Evolutionary conservation across 2,329 filamentous ascomycete genomes (phyloP), one percentile per base, ranked within the genome.

Genomic region (Trichophyton verrucosum): DNA sequence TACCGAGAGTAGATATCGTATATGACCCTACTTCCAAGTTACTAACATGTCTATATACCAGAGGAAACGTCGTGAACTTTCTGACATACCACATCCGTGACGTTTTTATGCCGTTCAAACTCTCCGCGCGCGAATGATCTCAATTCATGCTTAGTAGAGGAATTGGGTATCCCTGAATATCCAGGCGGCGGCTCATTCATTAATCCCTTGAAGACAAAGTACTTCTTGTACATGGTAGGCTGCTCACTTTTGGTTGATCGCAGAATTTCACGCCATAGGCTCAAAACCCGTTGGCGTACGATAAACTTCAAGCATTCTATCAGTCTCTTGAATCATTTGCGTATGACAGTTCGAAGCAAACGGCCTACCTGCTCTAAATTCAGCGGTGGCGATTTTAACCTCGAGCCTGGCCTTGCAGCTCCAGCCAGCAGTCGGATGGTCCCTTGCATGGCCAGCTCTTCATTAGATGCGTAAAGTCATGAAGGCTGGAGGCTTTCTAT

Each of bases 1-100:
- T 59, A 76, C 73, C 65, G 74, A 77, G 61, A 76, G 65, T 27
- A 78, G 64, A 62, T 78, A 78, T 63, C 76, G 69, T 58, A 78
- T 77, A 67, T 78, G 76, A 3, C 59, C 64, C 67, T 69, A 27
- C 40, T 36, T 20, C 33, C 3, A 3, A 47, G 36, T 63, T 33
- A 58, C 36, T 22, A 46, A 38, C 20, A n/a, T 44, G 38, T 42
- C 22, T 51, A 4, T 44, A 53, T 5, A 13, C 13, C 36, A 51
- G 46, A 5, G 20, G 15, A 9, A 40, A 27, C 27, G 27, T 30
- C 27, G 27, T 30, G 27, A 20, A 13, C 17, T 11, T 51, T 15
- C 5, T 11, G 22, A 68, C 73, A 27, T 66, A 76, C 74, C 64
- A 75, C 63, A 62, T 78, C 76, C 2, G 70, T 71, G n/a, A 78